Percentiles rank a stretch among this genome's conserved stretches.
Evolutionary conservation across 352 stramenopile genomes (phyloP).

Genomic region (Globisporangium cederbergense): DNA sequence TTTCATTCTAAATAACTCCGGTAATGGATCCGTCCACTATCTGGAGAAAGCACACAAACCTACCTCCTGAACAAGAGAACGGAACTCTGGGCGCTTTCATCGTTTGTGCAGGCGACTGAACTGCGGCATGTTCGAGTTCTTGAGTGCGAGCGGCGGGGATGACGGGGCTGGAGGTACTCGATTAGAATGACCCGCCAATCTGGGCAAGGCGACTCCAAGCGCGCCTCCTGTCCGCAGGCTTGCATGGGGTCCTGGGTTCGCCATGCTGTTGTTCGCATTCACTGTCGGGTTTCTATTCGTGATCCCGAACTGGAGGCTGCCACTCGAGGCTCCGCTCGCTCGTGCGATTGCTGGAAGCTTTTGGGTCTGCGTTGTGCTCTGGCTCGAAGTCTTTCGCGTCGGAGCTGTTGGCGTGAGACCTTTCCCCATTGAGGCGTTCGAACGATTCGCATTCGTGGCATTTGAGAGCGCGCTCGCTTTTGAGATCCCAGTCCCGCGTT

Average conservation of each 20-base stretch:
- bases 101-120: constrained; percentile 67
- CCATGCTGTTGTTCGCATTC: not conserved
- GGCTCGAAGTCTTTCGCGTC: not conserved
- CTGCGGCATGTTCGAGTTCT: constrained; percentile 42
- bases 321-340: not conserved
- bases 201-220: constrained; percentile 28
- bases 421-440: not conserved
- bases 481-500: not conserved
- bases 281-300: constrained; percentile 4
- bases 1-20: no score
- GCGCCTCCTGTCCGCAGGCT: constrained; percentile 5
- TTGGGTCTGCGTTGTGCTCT: not conserved
- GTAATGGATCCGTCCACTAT: no score
- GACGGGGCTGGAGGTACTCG: constrained; percentile 30
- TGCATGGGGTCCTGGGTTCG: not conserved
- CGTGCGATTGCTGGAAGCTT: constrained; percentile 14
- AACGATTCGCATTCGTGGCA: not conserved
- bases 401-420: not conserved
- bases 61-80: no score
- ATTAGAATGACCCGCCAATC: constrained; percentile 22
- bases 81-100: constrained; percentile 18
- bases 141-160: constrained; percentile 28
- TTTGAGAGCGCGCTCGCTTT: constrained; percentile 7
- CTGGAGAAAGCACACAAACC: no score
- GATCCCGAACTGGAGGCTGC: constrained; percentile 10